Conservation (phyloP, 2,329 filamentous ascomycete species). For the Aspergillus pseudonomiae region DNA sequence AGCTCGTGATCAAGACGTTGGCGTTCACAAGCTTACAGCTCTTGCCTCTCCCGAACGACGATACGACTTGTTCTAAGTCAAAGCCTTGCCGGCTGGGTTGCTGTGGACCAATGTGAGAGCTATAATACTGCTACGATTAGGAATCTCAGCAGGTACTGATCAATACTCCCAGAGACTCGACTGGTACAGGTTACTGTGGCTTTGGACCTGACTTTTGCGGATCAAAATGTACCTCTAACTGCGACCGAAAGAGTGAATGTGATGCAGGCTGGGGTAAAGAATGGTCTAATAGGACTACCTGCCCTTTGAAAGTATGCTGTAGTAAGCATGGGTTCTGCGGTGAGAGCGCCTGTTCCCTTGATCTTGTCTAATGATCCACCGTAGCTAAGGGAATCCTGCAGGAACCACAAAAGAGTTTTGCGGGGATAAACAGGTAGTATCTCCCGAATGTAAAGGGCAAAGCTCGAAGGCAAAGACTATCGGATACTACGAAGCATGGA, state of each 20-base stretch:
- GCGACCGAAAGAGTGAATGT: conserved; percentile 28
- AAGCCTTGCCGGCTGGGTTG: conserved; percentile 13
- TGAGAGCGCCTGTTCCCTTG: not conserved
- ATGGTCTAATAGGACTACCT: conserved; percentile 19
- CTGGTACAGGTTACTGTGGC: conserved; percentile 17
- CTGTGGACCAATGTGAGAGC: conserved; percentile 10
- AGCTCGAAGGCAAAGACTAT: conserved; percentile 21
- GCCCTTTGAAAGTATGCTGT: conserved; percentile 38
- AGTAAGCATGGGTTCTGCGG: conserved; percentile 25
- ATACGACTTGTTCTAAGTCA: conserved; percentile 11
- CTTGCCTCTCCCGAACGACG: not conserved
- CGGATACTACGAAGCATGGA: conserved; percentile 44
- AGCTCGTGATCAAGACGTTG: not conserved
- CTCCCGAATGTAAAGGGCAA: conserved; percentile 13
- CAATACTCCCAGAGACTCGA: conserved; percentile 8
- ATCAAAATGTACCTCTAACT: conserved; percentile 20
- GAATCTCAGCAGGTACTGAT: not conserved
- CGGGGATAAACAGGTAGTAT: conserved; percentile 11
- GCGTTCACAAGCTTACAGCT: not conserved
- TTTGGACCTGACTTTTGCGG: conserved; percentile 19
- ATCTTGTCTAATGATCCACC: not conserved
- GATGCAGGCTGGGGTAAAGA: conserved; percentile 27
- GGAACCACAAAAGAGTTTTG: conserved; percentile 16
- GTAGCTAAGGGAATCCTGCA: not conserved
- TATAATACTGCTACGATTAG: too few relatives aligned